Percentiles rank a stretch among this genome's conserved stretches.
Evolutionary conservation across 1,284 basidiomycete genomes (phyloP).

Genomic region (Sporisorium exsertum): DNA sequence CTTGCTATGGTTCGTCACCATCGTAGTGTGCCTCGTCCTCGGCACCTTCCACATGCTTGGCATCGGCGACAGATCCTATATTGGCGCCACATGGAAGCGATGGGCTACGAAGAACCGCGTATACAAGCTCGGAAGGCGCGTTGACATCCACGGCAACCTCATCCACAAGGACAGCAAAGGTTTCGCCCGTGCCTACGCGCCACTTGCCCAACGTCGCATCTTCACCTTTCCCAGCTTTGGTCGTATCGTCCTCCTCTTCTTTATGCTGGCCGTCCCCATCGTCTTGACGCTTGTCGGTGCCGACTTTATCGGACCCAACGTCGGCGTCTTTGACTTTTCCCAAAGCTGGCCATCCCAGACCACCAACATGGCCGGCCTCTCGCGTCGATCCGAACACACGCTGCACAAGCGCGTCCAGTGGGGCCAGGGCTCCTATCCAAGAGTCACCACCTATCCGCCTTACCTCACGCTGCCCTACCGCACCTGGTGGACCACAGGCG

Average conservation of each 20-base stretch:
- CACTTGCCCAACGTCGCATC: slow-evolving; percentile 38
- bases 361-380: slow-evolving; percentile 35
- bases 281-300: slow-evolving; percentile 74
- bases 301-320: slow-evolving; percentile 78
- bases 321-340: slow-evolving; percentile 64
- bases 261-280: slow-evolving; percentile 58
- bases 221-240: slow-evolving; percentile 59
- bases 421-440: slow-evolving; percentile 58
- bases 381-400: slow-evolving; percentile 22
- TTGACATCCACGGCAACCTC: slow-evolving; percentile 40
- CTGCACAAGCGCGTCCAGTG: slow-evolving; percentile 52
- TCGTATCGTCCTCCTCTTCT: slow-evolving; percentile 54
- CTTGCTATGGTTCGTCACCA: slow-evolving; percentile 69
- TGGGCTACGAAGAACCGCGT: slow-evolving; percentile 61
- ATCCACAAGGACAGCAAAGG: slow-evolving; percentile 35
- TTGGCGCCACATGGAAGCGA: slow-evolving; percentile 63
- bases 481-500: slow-evolving; percentile 82
- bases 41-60: slow-evolving; percentile 65
- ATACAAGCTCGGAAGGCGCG: slow-evolving; percentile 48
- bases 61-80: slow-evolving; percentile 56
- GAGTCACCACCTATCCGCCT: slow-evolving; percentile 63
- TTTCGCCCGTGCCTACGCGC: slow-evolving; percentile 27
- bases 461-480: slow-evolving; percentile 78
- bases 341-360: slow-evolving; percentile 49
- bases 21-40: slow-evolving; percentile 61